Evolutionary conservation across 2,329 filamentous ascomycete species (phyloP).

Genomic region (Rutstroemia sp.): DNA sequence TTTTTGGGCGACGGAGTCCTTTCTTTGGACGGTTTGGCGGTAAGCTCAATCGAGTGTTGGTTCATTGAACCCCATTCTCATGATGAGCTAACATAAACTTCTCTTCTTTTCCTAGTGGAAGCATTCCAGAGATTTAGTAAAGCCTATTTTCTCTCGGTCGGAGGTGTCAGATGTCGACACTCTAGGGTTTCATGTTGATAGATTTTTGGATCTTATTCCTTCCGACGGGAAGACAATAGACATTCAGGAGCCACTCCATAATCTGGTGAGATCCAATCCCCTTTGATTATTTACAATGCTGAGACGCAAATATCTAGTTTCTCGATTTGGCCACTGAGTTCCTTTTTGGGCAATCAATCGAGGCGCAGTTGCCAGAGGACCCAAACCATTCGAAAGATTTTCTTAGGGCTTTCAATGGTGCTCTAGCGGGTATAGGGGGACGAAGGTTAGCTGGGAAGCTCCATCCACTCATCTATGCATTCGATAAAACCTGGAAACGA

Average conservation of each 20-base stretch:
- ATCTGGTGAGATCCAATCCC: background rate
- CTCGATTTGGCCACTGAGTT: slow-evolving; percentile 1
- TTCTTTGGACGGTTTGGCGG: background rate
- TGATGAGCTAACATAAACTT: too few species aligned
- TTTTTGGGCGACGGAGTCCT: slow-evolving; percentile 1
- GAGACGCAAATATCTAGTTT: background rate
- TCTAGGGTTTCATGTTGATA: background rate
- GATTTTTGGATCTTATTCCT: background rate
- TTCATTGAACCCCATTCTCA: too few species aligned
- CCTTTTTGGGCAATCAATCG: slow-evolving; percentile 1
- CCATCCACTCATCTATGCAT: background rate
- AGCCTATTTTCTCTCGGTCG: background rate
- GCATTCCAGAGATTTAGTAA: slow-evolving; percentile 1
- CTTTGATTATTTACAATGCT: background rate
- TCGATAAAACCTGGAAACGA: background rate
- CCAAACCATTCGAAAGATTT: background rate
- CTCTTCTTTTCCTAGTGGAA: background rate
- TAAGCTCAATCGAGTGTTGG: background rate
- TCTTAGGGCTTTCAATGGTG: background rate
- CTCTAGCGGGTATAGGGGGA: background rate
- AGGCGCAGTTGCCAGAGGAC: background rate
- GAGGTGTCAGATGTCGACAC: background rate
- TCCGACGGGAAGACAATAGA: background rate
- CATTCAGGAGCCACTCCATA: background rate
- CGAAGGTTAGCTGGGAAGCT: background rate